Base-by-base conservation (phyloP, 1,284 basidiomycete genomes). In the Rhodotorula mucilaginosa region DNA sequence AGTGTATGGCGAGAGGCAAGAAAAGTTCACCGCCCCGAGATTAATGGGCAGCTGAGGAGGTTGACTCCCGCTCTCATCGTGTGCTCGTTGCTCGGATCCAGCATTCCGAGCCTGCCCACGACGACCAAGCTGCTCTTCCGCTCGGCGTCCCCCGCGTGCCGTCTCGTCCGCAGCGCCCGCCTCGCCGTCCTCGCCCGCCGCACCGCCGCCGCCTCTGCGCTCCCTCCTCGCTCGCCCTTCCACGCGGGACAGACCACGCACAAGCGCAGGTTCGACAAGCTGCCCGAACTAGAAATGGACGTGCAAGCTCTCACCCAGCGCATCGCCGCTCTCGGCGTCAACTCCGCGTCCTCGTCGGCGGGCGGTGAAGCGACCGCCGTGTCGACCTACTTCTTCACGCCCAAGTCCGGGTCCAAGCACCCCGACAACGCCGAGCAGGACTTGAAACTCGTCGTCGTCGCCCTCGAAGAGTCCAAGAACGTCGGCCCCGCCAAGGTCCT, bases 401-500 rank as follows among this genome's bases (percentile, higher is more conserved):
- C 78, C 51, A 79, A 79, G 69, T 68, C 70, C 5, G 72, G 75
- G 31, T 73, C 73, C 10, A 72, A 72, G 59, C 75, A 76, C 64
- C 75, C 75, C n/a, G 64, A 64, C 59, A 57, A 66, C 65, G 26
- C 62, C 3, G 75, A 72, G 5, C 64, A 69, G 21, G 70, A 74
- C 60, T 66, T 75, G 61, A 76, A 78, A 63, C 72, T 80, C 61
- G 78, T 79, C 48, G 69, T 79, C 44, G 76, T 78, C 62, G 39
- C 73, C 19, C 61, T 77, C 68, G 79, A 80, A 65, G 63, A 74
- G 23, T 47, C 52, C 10, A 76, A 75, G 69, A 77, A 79, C 64
- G 64, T 80, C 49, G 78, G 78, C 19, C 72, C 77, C 8, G 79
- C 78, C 6, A 78, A 75, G 62, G 69, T 66, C n/a, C 68, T 80